phyloP scores from a whole-genome alignment of 2,329 filamentous ascomycete genomes.

The Fusarium sp. region DNA sequence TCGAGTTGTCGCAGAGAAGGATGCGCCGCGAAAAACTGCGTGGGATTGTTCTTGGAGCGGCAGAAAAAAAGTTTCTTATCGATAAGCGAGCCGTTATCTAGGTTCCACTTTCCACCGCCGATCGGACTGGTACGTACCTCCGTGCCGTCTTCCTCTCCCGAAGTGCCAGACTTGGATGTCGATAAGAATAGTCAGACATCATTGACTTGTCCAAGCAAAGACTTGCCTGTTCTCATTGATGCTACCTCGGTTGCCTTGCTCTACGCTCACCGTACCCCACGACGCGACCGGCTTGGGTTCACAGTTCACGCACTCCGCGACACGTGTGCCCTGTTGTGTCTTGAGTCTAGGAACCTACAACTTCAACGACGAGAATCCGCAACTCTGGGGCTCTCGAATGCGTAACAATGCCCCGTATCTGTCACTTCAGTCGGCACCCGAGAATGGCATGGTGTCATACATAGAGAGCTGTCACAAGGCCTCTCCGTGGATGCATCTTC shows the following conservation, averaged over 20 bases:
- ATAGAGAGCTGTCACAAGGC: conserved; percentile 16
- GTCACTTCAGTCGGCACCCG: not conserved
- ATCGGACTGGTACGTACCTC: conserved; percentile 18
- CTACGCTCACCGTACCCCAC: not conserved
- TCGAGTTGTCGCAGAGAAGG: conserved; percentile 33
- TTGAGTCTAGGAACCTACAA: conserved; percentile 16
- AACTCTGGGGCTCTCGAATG: conserved; percentile 4
- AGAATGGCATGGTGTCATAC: conserved; percentile 26
- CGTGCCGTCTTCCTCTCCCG: not conserved
- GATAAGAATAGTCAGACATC: not conserved
- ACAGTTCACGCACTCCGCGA: conserved; percentile 31
- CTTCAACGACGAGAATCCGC: not conserved
- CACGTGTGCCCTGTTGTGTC: conserved; percentile 37
- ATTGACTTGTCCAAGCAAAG: not conserved
- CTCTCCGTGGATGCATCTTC: conserved; percentile 15
- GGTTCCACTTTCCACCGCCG: conserved; percentile 21
- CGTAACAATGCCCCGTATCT: conserved; percentile 23
- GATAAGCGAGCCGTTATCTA: conserved; percentile 39
- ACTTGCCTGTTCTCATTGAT: not conserved
- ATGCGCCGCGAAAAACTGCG: conserved; percentile 34
- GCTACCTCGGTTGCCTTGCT: not conserved
- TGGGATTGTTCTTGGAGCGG: conserved; percentile 34
- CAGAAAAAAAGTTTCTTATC: conserved; percentile 49
- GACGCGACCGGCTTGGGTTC: conserved; percentile 14
- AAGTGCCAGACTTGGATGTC: not conserved